Percentiles rank a stretch among this genome's conserved stretches.
These are phyloP conservation scores for Inonotus hispidus DNA, from an alignment of 1,284 basidiomycete genomes.

Conservation along the genomic window DNA sequence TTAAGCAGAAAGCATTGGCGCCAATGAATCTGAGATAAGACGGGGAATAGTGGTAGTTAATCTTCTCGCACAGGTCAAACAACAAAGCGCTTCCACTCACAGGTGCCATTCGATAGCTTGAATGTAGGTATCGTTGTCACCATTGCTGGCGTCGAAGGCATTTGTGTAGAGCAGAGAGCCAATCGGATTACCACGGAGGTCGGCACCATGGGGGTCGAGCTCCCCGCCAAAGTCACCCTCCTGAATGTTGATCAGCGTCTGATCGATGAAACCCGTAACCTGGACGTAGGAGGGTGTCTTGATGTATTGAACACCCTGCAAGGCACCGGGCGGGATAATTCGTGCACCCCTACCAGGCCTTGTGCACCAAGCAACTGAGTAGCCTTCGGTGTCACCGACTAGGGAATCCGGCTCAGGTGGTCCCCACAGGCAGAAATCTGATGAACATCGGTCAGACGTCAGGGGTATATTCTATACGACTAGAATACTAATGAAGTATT, in stretches of 20 bases:
- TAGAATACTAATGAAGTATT: neutral
- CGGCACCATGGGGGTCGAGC: constrained; percentile 31
- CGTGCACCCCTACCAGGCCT: constrained; percentile 41
- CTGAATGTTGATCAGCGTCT: constrained; percentile 27
- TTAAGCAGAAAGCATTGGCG: constrained; percentile 53
- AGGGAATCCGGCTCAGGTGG: constrained; percentile 30
- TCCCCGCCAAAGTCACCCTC: constrained; percentile 34
- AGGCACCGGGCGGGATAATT: constrained; percentile 40
- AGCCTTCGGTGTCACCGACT: constrained; percentile 44
- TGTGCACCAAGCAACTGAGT: constrained; percentile 49
- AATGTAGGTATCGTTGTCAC: constrained; percentile 21
- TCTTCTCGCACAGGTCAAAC: neutral
- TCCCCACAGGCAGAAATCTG: constrained; percentile 25
- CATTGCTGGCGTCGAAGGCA: constrained; percentile 29
- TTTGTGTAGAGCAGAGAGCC: constrained; percentile 62
- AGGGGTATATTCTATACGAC: neutral
- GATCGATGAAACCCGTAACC: constrained; percentile 29
- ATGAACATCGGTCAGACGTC: neutral
- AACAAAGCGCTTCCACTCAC: neutral
- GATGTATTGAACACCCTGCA: constrained; percentile 41
- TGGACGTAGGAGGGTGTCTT: constrained; percentile 44
- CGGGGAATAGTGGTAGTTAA: constrained; percentile 22
- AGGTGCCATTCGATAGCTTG: constrained; percentile 17
- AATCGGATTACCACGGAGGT: constrained; percentile 46
- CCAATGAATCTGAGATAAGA: constrained; percentile 36